phyloP scores from a whole-genome alignment of 495 filamentous ascomycete genomes.

The Talaromyces stipitatus region DNA sequence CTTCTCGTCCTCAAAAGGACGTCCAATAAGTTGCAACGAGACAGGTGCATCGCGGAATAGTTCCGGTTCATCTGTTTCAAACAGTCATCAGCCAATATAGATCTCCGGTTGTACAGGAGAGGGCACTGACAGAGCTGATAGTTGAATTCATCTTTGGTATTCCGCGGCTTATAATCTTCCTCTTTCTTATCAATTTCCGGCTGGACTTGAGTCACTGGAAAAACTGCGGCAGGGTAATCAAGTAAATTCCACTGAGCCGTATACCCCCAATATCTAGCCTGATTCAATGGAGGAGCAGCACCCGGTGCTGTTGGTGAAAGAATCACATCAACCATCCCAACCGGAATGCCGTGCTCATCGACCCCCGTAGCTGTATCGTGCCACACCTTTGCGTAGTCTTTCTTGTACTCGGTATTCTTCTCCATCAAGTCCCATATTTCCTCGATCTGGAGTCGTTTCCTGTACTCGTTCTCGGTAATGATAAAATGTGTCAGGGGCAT shows the following conservation, averaged over 20 bases:
- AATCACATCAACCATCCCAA: slow-evolving; percentile 46
- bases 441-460: slow-evolving; percentile 19
- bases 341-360: slow-evolving; percentile 16
- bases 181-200: not conserved
- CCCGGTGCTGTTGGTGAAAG: slow-evolving; percentile 49
- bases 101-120: too few relatives aligned
- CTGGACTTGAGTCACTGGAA: slow-evolving; percentile 37
- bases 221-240: slow-evolving; percentile 51
- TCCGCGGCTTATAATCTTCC: not conserved
- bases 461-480: slow-evolving; percentile 33
- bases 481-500: slow-evolving; percentile 41
- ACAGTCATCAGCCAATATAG: not conserved
- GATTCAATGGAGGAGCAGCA: slow-evolving; percentile 42
- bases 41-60: slow-evolving; percentile 17
- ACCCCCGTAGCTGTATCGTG: slow-evolving; percentile 17
- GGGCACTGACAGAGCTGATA: not conserved
- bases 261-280: slow-evolving; percentile 51
- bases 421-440: slow-evolving; percentile 32
- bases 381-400: slow-evolving; percentile 34
- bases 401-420: slow-evolving; percentile 44
- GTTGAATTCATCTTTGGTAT: slow-evolving; percentile 1
- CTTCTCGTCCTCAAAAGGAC: slow-evolving; percentile 39
- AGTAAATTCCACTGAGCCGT: slow-evolving; percentile 58
- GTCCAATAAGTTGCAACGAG: slow-evolving; percentile 31
- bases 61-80: not conserved